Percentiles rank a stretch among this genome's conserved stretches.
Evolutionary conservation across 2,329 filamentous ascomycete genomes (phyloP).

Genomic region (Xylaria digitata): DNA sequence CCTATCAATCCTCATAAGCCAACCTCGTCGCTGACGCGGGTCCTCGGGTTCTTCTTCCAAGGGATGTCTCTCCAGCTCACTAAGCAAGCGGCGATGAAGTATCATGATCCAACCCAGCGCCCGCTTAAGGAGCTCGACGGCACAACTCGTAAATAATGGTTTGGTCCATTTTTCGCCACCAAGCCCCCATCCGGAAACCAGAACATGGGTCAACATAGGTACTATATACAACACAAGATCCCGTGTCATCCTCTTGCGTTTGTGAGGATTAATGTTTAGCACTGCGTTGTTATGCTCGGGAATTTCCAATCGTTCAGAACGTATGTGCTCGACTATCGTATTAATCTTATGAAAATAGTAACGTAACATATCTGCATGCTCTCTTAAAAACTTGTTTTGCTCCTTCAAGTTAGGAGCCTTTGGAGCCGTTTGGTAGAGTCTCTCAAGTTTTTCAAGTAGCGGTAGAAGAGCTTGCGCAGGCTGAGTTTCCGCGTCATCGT

Average conservation of each 20-base stretch:
- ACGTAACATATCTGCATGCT: constrained; percentile 41
- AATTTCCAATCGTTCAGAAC: constrained; percentile 33
- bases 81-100: constrained; percentile 41
- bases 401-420: constrained; percentile 39
- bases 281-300: constrained; percentile 18
- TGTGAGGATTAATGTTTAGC: constrained; percentile 25
- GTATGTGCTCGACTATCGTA: constrained; percentile 40
- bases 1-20: constrained; percentile 21
- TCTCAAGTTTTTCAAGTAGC: constrained; percentile 44
- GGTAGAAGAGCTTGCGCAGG: constrained; percentile 39
- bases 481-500: constrained; percentile 34
- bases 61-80: constrained; percentile 26
- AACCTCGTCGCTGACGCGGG: constrained; percentile 14
- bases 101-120: constrained; percentile 42
- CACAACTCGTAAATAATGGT: constrained; percentile 43
- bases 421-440: constrained; percentile 39
- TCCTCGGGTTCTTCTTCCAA: constrained; percentile 18
- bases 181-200: constrained; percentile 45
- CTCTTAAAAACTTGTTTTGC: constrained; percentile 45
- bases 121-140: constrained; percentile 43
- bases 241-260: constrained; percentile 37
- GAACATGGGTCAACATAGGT: constrained; percentile 44
- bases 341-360: constrained; percentile 46
- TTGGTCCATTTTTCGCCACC: constrained; percentile 39
- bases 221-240: constrained; percentile 45